Base-by-base conservation (phyloP, 2,329 filamentous ascomycete genomes). In the Sarocladium kiliense region DNA sequence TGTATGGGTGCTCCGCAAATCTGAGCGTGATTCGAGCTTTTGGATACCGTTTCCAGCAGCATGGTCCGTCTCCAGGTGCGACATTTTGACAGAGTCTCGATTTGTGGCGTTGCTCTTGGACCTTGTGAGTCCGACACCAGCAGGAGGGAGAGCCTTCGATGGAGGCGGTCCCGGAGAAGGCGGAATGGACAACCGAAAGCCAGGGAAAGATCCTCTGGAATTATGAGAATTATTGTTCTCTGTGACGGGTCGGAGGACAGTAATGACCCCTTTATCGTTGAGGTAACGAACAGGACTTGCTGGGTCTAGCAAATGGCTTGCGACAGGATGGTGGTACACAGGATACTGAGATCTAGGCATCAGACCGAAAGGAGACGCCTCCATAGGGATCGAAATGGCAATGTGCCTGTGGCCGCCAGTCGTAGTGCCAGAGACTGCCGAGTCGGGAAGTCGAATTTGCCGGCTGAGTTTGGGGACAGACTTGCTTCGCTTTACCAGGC, bases 331-430 rank as follows among this genome's bases (percentile, higher is more conserved):
- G 55, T 54, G 58, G 37, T 64, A 65, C 16, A 70, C 61, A 11
- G 69, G 68, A 55, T 71, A 69, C 56, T 73, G 69, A 6, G 69
- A 65, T 47, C 64, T 62, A 19, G 64, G 62, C 30, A 59, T 60
- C 34, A 61, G 58, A 2, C 69, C 71, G 42, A 77, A 66, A 21
- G 78, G 73, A 4, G 73, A 75, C 56, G 79, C 69, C 59, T 81
- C 74, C 12, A 77, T 57, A 1, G 82, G 81, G 44, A 85, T 83
- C 0, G 81, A 83, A 53, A 85, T 85, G 56, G 81, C 79, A 59
- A 85, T 84, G 60, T 85, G 78, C 3, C 78, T 73, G 62, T 81
- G 72, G 1, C 81, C 81, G 2, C 71, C 75, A 6, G 66, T 77
- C 0, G 80, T 84, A 34, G 68, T 77, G 7, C 79, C 77, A 3